Evolutionary conservation across 2,329 filamentous ascomycete species (phyloP), one percentile per base, ranked within the genome.

Genomic region (Aureobasidium sp.): DNA sequence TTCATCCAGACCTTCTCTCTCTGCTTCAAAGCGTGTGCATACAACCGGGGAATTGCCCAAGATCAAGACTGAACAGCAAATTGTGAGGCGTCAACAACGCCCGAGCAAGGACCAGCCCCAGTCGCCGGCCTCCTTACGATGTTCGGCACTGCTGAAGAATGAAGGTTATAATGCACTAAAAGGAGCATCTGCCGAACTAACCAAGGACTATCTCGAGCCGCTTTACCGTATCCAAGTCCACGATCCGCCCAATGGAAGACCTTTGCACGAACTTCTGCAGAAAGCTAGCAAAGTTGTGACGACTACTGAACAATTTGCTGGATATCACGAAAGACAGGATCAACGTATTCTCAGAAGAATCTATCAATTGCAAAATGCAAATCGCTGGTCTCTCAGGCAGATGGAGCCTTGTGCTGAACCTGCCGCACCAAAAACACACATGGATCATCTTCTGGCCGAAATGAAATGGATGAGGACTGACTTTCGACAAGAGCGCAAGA

Each of bases 381-480:
- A 95, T 61, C 86, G 91, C 63, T 97, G 93, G 91, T 93, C 90
- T 4, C 70, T 98, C 41, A 80, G 91, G 49, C 93, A 98, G 64
- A 83, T 90, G 38, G 88, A 94, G 64, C 85, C 90, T 54, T 87
- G 84, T 34, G 78, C 83, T 1, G 93, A 98, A 68, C 90, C 91
- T 4, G 77, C 80, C 3, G 81, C 89, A 32, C 85, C 84, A 16
- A 78, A 81, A 1, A 84, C 85, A 2, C 91, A 97, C 61, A 88
- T 85, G 80, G 93, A 98, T 70, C 79, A 91, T 49, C 68, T 97
- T 53, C 73, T 98, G 27, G 80, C 90, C 60, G 90, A 98, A 72
- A 88, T 91, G 80, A 95, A 90, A 68, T 97, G 91, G 91, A 94
- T 98, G 88, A 82, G 90, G 47, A 96, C 90, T 1, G 93, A 98